A percentile compares a stretch with the other conserved stretches of the same genome.
These are phyloP conservation scores for Saccharomyces paradoxus DNA, from an alignment of 805 yeast species.

Conservation along the genomic window DNA sequence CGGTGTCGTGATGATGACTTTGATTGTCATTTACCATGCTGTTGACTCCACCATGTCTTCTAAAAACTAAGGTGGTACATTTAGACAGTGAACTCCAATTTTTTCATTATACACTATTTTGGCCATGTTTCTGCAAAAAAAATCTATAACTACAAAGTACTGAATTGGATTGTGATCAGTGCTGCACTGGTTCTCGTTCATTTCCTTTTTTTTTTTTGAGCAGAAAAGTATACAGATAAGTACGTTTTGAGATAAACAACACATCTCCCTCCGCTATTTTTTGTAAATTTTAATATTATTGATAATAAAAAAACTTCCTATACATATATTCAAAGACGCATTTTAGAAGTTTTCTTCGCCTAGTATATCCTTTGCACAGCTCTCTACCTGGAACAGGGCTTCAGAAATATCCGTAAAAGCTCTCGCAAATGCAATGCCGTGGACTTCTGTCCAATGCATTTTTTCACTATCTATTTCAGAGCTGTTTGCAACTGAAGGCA, in stretches of 20 bases:
- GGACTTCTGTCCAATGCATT: slow-evolving; percentile 40
- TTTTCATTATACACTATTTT: neutral
- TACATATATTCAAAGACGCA: slow-evolving; percentile 1
- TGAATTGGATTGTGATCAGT: neutral
- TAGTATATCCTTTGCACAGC: slow-evolving; percentile 34
- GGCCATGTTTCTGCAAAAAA: neutral
- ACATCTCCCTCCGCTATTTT: neutral
- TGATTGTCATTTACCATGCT: slow-evolving; percentile 67
- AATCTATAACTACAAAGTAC: neutral
- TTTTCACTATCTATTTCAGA: slow-evolving; percentile 12
- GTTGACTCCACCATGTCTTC: slow-evolving; percentile 39
- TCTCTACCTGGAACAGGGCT: slow-evolving; percentile 33
- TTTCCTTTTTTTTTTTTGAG: neutral
- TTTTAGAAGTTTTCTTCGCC: slow-evolving; percentile 34
- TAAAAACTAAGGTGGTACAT: neutral
- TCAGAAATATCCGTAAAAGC: slow-evolving; percentile 41
- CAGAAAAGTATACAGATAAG: neutral
- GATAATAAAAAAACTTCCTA: neutral
- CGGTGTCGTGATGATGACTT: slow-evolving; percentile 62
- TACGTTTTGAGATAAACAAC: neutral
- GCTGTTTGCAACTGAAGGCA: slow-evolving; percentile 1
- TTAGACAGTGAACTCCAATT: neutral
- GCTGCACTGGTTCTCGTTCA: neutral
- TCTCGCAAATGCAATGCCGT: slow-evolving; percentile 42
- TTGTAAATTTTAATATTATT: neutral